Percentiles rank a stretch among this genome's conserved stretches.
Evolutionary conservation across 208 protist species (phyloP).

Genomic region (Lotmaria passim): DNA sequence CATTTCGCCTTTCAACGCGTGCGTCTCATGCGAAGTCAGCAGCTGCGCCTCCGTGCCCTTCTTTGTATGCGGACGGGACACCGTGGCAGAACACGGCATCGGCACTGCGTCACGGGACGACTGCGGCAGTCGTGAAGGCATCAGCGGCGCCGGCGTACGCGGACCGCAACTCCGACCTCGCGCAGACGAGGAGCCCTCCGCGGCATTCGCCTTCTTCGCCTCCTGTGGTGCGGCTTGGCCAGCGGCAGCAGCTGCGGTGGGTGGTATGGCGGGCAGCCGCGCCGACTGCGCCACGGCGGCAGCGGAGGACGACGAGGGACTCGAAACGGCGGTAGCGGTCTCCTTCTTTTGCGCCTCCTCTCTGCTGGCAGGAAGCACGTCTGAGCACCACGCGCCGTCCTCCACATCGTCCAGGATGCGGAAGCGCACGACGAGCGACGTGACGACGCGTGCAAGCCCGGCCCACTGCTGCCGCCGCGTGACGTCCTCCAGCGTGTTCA

Average conservation of each 20-base stretch:
- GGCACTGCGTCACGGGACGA: background rate
- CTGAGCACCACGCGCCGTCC: conserved; percentile 14
- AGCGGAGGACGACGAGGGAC: background rate
- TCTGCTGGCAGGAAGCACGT: background rate
- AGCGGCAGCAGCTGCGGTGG: background rate
- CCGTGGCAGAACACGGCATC: background rate
- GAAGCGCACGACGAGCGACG: conserved; percentile 69
- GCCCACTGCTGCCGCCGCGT: conserved; percentile 60
- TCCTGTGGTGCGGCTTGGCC: background rate
- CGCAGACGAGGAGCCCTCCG: background rate
- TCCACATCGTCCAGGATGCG: conserved; percentile 59
- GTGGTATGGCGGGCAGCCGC: background rate
- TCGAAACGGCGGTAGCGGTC: background rate
- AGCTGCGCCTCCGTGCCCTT: background rate
- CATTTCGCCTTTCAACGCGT: background rate
- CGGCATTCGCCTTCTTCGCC: background rate
- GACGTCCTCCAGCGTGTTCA: conserved; percentile 41
- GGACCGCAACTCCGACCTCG: background rate
- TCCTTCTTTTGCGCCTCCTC: background rate
- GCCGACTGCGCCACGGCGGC: background rate
- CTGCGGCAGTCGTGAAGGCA: background rate
- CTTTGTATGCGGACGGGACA: background rate
- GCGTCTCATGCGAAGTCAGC: conserved; percentile 11
- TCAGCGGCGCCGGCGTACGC: conserved; percentile 2
- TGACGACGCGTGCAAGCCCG: conserved; percentile 66